Conservation (phyloP, 441 rosid species). For the Theobroma grandiflorum region DNA sequence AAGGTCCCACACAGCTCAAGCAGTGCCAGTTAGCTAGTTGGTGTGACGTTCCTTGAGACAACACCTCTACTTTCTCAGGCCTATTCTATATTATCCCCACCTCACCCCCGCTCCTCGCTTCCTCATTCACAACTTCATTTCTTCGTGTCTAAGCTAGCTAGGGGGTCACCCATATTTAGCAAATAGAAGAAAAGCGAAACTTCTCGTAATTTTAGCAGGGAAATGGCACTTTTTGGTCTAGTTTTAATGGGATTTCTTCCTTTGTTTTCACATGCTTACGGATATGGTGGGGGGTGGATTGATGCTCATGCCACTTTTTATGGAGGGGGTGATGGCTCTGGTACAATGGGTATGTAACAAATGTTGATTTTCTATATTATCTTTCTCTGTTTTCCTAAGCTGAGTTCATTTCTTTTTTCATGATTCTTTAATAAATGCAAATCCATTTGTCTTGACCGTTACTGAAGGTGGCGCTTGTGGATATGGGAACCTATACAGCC, state of each 20-base stretch:
- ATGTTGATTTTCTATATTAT: not conserved
- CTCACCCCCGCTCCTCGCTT: not conserved
- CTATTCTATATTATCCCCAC: conserved; percentile 36
- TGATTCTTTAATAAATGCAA: not conserved
- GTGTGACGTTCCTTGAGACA: conserved; percentile 29
- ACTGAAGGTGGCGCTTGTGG: conserved; percentile 54
- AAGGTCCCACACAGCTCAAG: conserved; percentile 29
- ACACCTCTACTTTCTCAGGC: not conserved
- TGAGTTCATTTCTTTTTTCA: not conserved
- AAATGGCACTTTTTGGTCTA: conserved; percentile 46
- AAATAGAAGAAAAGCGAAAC: not conserved
- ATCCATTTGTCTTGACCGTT: not conserved
- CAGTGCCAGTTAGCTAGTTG: conserved; percentile 8
- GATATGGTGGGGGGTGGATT: conserved; percentile 47
- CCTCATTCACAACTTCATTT: conserved; percentile 9
- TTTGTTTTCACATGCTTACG: conserved; percentile 31
- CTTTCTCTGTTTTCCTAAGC: not conserved
- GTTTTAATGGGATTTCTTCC: conserved; percentile 39
- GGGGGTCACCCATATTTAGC: not conserved
- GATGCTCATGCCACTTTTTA: conserved; percentile 70
- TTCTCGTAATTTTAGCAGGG: not conserved
- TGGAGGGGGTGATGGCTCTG: conserved; percentile 63
- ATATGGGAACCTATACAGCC: conserved; percentile 51
- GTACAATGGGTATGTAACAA: conserved; percentile 56
- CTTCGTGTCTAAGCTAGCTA: conserved; percentile 12